phyloP scores from a whole-genome alignment of 805 yeast species.

The Maudiozyma pseudohumilis region DNA sequence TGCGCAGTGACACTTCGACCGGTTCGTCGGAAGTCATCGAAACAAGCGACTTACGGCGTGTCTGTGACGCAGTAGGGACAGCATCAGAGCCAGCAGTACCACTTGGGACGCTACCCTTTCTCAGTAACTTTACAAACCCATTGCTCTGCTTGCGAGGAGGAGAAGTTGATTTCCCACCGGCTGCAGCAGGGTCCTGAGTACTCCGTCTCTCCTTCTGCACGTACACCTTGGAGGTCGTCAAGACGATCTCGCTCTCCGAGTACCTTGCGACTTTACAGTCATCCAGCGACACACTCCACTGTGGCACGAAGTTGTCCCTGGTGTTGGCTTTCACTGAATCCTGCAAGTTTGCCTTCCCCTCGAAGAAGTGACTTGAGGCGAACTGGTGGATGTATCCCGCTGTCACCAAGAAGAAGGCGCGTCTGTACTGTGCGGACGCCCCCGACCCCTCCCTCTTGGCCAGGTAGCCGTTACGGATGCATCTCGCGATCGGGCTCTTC shows the following conservation, averaged over 20 bases:
- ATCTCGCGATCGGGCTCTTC: conserved; percentile 40
- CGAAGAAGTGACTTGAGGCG: conserved; percentile 30
- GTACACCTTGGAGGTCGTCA: not conserved
- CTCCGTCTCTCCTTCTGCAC: too few relatives aligned
- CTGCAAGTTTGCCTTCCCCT: conserved; percentile 3
- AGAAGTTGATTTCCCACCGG: too few relatives aligned
- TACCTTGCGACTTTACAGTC: conserved; percentile 18
- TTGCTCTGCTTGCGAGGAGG: too few relatives aligned
- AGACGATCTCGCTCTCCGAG: conserved; percentile 40
- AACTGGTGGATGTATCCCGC: conserved; percentile 59
- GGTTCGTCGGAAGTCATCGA: not conserved
- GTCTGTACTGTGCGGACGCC: not conserved
- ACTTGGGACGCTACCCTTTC: too few relatives aligned
- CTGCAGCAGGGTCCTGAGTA: too few relatives aligned
- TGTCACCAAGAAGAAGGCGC: conserved; percentile 55
- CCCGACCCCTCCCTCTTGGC: conserved; percentile 14
- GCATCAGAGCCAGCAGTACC: too few relatives aligned
- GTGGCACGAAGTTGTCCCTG: not conserved
- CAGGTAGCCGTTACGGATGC: conserved; percentile 50
- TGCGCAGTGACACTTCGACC: not conserved
- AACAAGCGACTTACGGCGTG: conserved; percentile 16
- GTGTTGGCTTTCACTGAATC: not conserved
- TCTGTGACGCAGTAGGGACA: too few relatives aligned
- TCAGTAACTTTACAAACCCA: too few relatives aligned
- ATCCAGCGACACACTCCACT: conserved; percentile 1